A percentile compares a stretch with the other conserved stretches of the same genome.
Evolutionary conservation across 768 basidiomycete species (phyloP).

Genomic region (Trametes sanguinea): DNA sequence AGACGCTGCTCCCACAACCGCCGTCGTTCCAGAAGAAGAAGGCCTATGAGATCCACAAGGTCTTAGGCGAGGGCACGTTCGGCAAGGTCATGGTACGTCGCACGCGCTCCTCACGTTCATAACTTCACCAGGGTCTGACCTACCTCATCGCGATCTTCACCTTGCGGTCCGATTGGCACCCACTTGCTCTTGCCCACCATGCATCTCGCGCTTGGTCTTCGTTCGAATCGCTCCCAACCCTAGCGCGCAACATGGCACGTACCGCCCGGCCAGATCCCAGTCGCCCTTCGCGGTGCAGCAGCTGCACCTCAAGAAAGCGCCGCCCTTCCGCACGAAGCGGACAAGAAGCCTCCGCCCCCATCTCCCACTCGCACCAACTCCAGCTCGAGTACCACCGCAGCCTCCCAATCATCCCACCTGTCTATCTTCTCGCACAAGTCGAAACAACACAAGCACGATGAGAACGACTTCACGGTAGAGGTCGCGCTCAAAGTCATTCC

Average conservation of each 20-base stretch:
- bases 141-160: background rate
- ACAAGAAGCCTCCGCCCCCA: slow-evolving; percentile 1
- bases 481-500: slow-evolving; percentile 90
- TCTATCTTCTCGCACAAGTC: slow-evolving; percentile 18
- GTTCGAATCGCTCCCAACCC: background rate
- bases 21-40: slow-evolving; percentile 88
- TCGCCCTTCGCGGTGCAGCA: slow-evolving; percentile 61
- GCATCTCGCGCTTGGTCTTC: background rate
- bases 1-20: slow-evolving; percentile 71
- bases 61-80: slow-evolving; percentile 83
- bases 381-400: slow-evolving; percentile 14
- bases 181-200: background rate
- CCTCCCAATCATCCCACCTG: slow-evolving; percentile 15
- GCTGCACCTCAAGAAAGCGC: slow-evolving; percentile 32
- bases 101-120: background rate
- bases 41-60: slow-evolving; percentile 68
- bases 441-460: slow-evolving; percentile 5
- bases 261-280: slow-evolving; percentile 55
- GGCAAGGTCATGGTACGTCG: slow-evolving; percentile 81
- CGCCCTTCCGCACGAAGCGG: background rate
- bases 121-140: background rate
- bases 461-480: slow-evolving; percentile 49
- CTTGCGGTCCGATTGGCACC: background rate
- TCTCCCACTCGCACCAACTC: slow-evolving; percentile 18
- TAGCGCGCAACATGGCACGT: slow-evolving; percentile 81